Conservation (phyloP, 2,329 filamentous ascomycete genomes). For the Xylariomycetidae sp. region DNA sequence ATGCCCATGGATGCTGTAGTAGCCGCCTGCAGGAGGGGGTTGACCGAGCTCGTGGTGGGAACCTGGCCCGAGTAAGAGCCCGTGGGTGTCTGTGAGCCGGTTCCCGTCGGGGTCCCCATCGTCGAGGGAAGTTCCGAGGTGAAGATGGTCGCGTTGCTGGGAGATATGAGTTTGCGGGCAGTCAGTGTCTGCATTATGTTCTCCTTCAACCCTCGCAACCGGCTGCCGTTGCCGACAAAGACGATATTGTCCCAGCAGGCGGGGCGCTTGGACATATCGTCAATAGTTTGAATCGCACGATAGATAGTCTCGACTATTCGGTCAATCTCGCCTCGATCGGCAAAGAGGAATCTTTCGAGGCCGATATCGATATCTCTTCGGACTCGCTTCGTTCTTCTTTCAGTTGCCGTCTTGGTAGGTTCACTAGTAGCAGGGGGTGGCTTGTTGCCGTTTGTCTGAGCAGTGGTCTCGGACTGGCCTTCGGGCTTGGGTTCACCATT, state of each 20-base stretch:
- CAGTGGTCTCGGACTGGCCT: slow-evolving; percentile 11
- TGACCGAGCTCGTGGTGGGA: slow-evolving; percentile 54
- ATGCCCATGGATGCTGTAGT: slow-evolving; percentile 62
- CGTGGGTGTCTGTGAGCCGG: slow-evolving; percentile 86
- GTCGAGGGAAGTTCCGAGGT: slow-evolving; percentile 94
- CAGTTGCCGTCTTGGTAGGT: slow-evolving; percentile 22
- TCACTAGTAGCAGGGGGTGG: slow-evolving; percentile 27
- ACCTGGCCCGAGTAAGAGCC: slow-evolving; percentile 54
- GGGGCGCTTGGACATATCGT: slow-evolving; percentile 78
- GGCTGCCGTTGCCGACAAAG: slow-evolving; percentile 82
- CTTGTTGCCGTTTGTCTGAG: slow-evolving; percentile 14
- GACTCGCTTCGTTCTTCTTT: slow-evolving; percentile 50
- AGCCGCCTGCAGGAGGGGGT: slow-evolving; percentile 86
- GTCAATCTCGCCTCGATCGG: slow-evolving; percentile 69
- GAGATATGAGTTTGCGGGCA: slow-evolving; percentile 83
- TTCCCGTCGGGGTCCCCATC: slow-evolving; percentile 84
- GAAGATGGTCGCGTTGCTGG: slow-evolving; percentile 91
- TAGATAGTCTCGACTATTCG: slow-evolving; percentile 81
- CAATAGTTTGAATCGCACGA: slow-evolving; percentile 74
- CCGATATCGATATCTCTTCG: slow-evolving; percentile 72
- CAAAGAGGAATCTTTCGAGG: slow-evolving; percentile 67
- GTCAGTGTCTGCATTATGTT: slow-evolving; percentile 76
- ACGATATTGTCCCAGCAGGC: slow-evolving; percentile 89
- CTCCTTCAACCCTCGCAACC: slow-evolving; percentile 75
- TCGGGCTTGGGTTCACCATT: slow-evolving; percentile 15